phyloP scores from a whole-genome alignment of 331 rosid species.

The Cydonia oblonga region DNA sequence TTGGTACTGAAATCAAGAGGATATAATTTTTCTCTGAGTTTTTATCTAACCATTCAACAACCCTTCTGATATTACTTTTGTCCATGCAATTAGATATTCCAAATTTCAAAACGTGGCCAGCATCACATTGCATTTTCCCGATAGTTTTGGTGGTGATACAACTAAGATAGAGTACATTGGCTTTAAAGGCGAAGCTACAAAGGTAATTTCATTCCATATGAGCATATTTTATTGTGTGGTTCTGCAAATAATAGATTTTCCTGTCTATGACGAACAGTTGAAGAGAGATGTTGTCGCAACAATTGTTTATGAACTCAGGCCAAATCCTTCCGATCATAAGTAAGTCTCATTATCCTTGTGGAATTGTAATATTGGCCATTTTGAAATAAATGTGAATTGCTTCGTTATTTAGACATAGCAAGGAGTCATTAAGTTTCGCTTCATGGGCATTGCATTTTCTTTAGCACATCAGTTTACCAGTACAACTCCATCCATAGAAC shows the following conservation, averaged over 20 bases:
- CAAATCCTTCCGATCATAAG: slow-evolving; percentile 99
- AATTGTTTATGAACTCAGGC: slow-evolving; percentile 79
- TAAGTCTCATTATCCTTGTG: slow-evolving; percentile 20
- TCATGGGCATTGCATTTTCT: not conserved
- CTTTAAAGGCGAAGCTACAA: slow-evolving; percentile 94
- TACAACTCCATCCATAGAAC: not conserved
- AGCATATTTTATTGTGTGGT: not conserved
- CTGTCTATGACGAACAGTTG: slow-evolving; percentile 36
- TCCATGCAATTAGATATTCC: slow-evolving; percentile 50
- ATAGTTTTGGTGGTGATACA: slow-evolving; percentile 73
- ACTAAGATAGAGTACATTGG: slow-evolving; percentile 85
- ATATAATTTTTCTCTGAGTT: not conserved
- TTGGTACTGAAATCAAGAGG: not conserved
- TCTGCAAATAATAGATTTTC: not conserved
- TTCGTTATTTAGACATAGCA: not conserved
- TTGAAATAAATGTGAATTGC: not conserved
- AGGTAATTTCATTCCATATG: slow-evolving; percentile 39
- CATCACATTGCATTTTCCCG: slow-evolving; percentile 91
- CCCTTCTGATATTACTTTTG: slow-evolving; percentile 8
- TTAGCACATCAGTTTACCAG: not conserved
- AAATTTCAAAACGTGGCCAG: slow-evolving; percentile 89
- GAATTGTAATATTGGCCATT: not conserved
- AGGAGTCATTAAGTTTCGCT: not conserved
- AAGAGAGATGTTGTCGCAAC: slow-evolving; percentile 87
- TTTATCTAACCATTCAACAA: not conserved